A percentile compares a stretch with the other conserved stretches of the same genome.
These are phyloP conservation scores for Lasiodiplodia sp. DNA, from an alignment of 2,329 filamentous ascomycete species.

Conservation along the genomic window DNA sequence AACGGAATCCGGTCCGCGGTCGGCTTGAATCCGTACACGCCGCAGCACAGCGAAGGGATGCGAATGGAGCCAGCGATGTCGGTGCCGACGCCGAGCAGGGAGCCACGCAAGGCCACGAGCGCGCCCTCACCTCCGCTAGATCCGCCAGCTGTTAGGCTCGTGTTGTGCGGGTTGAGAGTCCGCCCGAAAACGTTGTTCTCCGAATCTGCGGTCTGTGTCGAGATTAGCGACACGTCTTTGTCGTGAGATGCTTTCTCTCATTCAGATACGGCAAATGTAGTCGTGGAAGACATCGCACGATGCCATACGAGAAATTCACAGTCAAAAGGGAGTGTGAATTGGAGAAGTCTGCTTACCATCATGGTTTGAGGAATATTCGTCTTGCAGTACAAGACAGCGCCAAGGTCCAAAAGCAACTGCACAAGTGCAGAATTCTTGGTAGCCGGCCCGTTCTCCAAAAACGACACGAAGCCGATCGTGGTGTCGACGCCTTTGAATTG, in stretches of 20 bases:
- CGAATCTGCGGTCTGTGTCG: conserved; percentile 52
- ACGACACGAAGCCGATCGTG: conserved; percentile 58
- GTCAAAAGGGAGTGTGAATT: too few relatives aligned
- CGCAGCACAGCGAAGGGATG: conserved; percentile 27
- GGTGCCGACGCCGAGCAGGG: conserved; percentile 58
- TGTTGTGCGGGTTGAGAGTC: conserved; percentile 63
- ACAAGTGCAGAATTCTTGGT: conserved; percentile 36
- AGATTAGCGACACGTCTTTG: background rate
- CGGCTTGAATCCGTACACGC: conserved; percentile 37
- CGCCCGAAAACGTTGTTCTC: conserved; percentile 58
- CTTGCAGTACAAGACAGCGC: conserved; percentile 60
- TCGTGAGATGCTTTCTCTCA: background rate
- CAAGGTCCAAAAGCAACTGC: conserved; percentile 50
- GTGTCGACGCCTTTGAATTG: conserved; percentile 55
- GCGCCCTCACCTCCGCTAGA: conserved; percentile 65
- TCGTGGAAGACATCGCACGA: too few relatives aligned
- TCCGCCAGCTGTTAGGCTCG: conserved; percentile 58
- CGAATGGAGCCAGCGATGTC: conserved; percentile 33
- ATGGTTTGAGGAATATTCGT: conserved; percentile 63
- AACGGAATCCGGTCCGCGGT: conserved; percentile 50
- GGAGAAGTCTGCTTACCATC: conserved; percentile 50
- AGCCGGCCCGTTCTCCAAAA: conserved; percentile 38
- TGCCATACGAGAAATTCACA: too few relatives aligned
- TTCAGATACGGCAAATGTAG: too few relatives aligned
- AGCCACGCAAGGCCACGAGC: conserved; percentile 59